Percentiles rank a stretch among this genome's conserved stretches.
Conservation (phyloP, 2,329 filamentous ascomycete genomes). For the Pseudocercospora vitis region DNA sequence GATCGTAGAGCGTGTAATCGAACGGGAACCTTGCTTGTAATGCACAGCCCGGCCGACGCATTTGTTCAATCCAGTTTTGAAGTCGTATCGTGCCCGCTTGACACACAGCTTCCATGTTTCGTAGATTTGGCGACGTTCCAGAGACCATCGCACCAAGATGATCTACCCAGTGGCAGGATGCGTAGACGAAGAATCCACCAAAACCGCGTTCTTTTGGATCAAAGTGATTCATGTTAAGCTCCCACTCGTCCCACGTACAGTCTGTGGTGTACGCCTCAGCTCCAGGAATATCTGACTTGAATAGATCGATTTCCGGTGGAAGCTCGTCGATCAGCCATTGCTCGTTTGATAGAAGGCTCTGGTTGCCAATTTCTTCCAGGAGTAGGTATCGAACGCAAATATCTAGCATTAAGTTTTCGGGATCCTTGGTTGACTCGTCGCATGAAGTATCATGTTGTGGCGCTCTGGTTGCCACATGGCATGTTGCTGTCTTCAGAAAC, state of each 20-base stretch:
- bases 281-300: not conserved
- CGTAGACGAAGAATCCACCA: not conserved
- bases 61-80: not conserved
- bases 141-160: not conserved
- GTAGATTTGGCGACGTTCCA: not conserved
- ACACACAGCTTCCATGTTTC: not conserved
- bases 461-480: not conserved
- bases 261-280: not conserved
- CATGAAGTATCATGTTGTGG: not conserved
- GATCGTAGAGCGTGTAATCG: not conserved
- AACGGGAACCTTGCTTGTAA: not conserved
- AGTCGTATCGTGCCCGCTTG: not conserved
- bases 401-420: not conserved
- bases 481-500: no score
- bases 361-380: not conserved
- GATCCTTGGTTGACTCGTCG: not conserved
- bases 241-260: not conserved
- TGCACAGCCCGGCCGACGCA: not conserved
- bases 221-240: not conserved
- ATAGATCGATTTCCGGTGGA: not conserved
- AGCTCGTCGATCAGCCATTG: not conserved
- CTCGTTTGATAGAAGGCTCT: not conserved
- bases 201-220: not conserved
- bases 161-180: not conserved
- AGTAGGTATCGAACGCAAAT: not conserved